Percentiles rank a stretch among this genome's conserved stretches.
These are phyloP conservation scores for Solanum neorickii DNA, from an alignment of 257 asterid species.

Conservation along the genomic window DNA sequence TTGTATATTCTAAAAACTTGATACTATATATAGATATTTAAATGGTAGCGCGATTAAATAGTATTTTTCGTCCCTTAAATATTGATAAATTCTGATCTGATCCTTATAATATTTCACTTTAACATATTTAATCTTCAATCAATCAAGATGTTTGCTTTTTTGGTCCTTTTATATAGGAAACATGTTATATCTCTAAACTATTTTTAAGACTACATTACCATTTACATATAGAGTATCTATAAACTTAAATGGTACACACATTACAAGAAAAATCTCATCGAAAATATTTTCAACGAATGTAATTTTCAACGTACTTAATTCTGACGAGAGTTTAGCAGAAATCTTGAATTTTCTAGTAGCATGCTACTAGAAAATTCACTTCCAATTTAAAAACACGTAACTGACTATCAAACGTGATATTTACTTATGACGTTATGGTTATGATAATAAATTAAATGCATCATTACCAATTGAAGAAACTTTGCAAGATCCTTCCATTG, in stretches of 20 bases:
- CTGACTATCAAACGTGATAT: background rate
- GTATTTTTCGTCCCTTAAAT: background rate
- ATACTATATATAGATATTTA: background rate
- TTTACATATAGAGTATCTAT: background rate
- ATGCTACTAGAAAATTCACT: background rate
- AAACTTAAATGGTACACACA: background rate
- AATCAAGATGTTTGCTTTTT: background rate
- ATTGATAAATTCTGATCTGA: background rate
- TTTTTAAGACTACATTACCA: too few species aligned
- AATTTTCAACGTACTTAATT: background rate
- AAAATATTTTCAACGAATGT: background rate
- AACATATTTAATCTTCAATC: background rate
- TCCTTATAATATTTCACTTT: background rate
- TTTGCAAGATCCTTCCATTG: slow-evolving; percentile 36
- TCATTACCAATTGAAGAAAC: slow-evolving; percentile 44
- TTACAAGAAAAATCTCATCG: background rate
- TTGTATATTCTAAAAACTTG: background rate
- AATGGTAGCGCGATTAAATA: background rate
- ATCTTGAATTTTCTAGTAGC: background rate
- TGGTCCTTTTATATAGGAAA: background rate
- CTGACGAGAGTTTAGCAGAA: background rate
- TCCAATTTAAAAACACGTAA: too few species aligned
- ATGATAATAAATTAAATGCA: background rate
- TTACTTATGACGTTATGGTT: background rate
- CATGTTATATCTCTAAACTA: background rate